These are phyloP conservation scores for Blastobotrys muscicola DNA, from an alignment of 805 yeast genomes.

Conservation along the genomic window DNA sequence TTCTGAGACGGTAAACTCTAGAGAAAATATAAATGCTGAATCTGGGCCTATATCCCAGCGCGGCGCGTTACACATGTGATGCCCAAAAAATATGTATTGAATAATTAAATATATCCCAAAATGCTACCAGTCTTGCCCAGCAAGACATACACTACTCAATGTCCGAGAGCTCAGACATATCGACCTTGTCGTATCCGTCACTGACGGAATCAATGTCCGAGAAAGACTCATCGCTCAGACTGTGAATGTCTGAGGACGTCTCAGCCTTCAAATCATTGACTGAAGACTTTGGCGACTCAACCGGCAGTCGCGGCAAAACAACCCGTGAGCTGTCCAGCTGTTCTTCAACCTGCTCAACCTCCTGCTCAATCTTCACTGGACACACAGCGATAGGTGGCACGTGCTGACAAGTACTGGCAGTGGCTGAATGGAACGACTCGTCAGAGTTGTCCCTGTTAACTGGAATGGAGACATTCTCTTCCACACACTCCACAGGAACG, in stretches of 20 bases:
- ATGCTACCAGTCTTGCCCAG: not conserved
- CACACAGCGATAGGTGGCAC: not conserved
- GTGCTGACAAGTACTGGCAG: not conserved
- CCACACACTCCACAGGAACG: too few relatives aligned
- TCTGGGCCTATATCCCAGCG: too few relatives aligned
- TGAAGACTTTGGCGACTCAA: too few relatives aligned
- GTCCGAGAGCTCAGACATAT: conserved; percentile 8
- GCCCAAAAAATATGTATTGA: not conserved
- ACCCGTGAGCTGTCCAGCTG: not conserved
- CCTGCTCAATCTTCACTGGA: too few relatives aligned
- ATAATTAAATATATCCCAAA: too few relatives aligned
- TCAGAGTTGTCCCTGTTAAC: too few relatives aligned
- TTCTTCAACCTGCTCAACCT: too few relatives aligned
- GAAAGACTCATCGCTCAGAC: conserved; percentile 1
- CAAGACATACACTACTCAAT: not conserved
- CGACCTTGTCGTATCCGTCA: conserved; percentile 8
- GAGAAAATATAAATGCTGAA: too few relatives aligned
- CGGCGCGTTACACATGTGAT: too few relatives aligned
- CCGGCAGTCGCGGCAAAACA: not conserved
- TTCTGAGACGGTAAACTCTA: too few relatives aligned
- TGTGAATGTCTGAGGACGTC: not conserved
- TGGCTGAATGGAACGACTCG: too few relatives aligned
- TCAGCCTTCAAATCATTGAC: not conserved
- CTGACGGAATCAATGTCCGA: not conserved
- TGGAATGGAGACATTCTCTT: too few relatives aligned